Conservation (phyloP, 768 basidiomycete species). For the Imleria badia region DNA sequence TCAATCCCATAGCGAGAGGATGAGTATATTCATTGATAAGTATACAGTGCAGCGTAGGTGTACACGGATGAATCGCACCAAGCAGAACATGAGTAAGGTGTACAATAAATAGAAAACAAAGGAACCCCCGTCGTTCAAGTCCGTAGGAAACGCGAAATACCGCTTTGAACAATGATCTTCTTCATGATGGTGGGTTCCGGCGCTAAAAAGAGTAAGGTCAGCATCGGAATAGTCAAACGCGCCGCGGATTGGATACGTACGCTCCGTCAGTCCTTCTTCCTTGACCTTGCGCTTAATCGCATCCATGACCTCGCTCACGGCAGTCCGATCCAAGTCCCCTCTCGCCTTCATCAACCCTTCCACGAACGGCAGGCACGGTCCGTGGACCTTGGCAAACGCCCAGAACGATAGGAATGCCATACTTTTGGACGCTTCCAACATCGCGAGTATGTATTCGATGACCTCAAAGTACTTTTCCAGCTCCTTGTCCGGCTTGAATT, state of each 20-base stretch:
- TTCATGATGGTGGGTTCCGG: constrained; percentile 89
- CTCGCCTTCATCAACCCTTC: constrained; percentile 88
- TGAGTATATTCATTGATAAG: too few species aligned
- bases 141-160: constrained; percentile 74
- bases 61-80: too few species aligned
- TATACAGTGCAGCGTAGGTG: too few species aligned
- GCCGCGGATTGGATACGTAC: constrained; percentile 46
- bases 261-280: constrained; percentile 81
- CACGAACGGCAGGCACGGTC: constrained; percentile 89
- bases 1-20: too few species aligned
- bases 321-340: constrained; percentile 87
- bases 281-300: constrained; percentile 90
- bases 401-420: constrained; percentile 93
- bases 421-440: constrained; percentile 84
- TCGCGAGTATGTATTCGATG: constrained; percentile 74
- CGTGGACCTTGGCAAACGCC: constrained; percentile 90
- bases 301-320: constrained; percentile 89
- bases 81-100: background rate
- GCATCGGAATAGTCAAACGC: background rate
- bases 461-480: constrained; percentile 84
- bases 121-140: constrained; percentile 16
- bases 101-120: background rate
- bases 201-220: constrained; percentile 44
- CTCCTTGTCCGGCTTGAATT: constrained; percentile 74
- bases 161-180: constrained; percentile 74